A percentile compares a stretch with the other conserved stretches of the same genome.
phyloP scores from a whole-genome alignment of 2,329 filamentous ascomycete species.

The Fusarium sublunatum region DNA sequence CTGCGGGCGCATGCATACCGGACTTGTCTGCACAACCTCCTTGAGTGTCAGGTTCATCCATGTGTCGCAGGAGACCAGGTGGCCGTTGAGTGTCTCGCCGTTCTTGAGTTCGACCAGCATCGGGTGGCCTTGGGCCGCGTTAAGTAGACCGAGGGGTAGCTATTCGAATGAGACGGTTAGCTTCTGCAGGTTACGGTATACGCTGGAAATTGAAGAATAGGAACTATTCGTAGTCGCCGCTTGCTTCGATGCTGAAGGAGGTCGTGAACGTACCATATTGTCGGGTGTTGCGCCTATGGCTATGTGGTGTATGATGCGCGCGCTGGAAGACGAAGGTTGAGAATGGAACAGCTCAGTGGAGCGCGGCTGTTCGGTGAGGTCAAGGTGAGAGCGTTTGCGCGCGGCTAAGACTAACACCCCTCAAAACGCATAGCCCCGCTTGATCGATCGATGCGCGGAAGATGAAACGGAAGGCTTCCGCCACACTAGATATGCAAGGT shows the following conservation, averaged over 20 bases:
- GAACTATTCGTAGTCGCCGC: not conserved
- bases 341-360: conserved; percentile 45
- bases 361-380: conserved; percentile 43
- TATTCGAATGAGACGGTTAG: conserved; percentile 50
- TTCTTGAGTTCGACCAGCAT: conserved; percentile 99
- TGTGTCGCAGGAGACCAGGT: conserved; percentile 95
- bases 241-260: not conserved
- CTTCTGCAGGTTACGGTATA: conserved; percentile 19
- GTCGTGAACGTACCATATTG: conserved; percentile 43
- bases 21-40: conserved; percentile 95
- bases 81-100: conserved; percentile 96
- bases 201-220: not conserved
- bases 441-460: conserved; percentile 5
- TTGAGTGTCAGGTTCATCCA: conserved; percentile 99
- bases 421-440: conserved; percentile 44
- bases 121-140: conserved; percentile 94
- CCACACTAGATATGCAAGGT: not conserved
- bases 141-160: conserved; percentile 85
- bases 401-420: conserved; percentile 28
- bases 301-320: conserved; percentile 40
- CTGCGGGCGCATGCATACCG: conserved; percentile 60
- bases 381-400: conserved; percentile 33
- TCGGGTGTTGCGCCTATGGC: conserved; percentile 33
- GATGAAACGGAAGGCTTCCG: conserved; percentile 31
- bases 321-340: conserved; percentile 41